phyloP scores from a whole-genome alignment of 2,329 filamentous ascomycete genomes.

The Cladobotryum mycophilum region DNA sequence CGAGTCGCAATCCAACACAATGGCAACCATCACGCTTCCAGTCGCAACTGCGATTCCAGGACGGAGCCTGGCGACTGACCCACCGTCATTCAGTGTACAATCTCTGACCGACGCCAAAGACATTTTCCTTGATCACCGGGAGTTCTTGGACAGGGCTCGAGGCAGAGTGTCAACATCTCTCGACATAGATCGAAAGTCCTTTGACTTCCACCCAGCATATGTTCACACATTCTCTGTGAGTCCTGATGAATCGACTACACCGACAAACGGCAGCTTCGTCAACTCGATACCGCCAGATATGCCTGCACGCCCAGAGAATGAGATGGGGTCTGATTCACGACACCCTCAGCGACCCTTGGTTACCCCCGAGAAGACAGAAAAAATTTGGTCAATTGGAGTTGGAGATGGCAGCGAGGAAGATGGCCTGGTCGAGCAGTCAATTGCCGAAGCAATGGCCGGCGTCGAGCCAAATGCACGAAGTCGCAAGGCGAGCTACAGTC shows the following conservation, averaged over 20 bases:
- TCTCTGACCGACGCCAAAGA: conserved; percentile 29
- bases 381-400: conserved; percentile 58
- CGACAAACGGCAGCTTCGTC: conserved; percentile 17
- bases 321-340: conserved; percentile 4
- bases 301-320: conserved; percentile 14
- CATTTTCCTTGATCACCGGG: conserved; percentile 30
- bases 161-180: conserved; percentile 28
- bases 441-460: conserved; percentile 54
- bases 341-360: neutral
- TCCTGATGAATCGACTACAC: conserved; percentile 21
- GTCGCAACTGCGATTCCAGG: conserved; percentile 21
- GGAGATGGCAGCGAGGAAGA: conserved; percentile 43
- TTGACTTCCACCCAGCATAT: conserved; percentile 20
- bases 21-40: conserved; percentile 28
- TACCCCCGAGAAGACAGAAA: conserved; percentile 53
- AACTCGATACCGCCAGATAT: conserved; percentile 12
- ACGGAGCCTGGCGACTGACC: conserved; percentile 25
- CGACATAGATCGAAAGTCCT: conserved; percentile 26
- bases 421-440: conserved; percentile 59
- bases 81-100: conserved; percentile 27
- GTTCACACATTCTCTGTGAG: conserved; percentile 21
- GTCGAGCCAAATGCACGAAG: conserved; percentile 59
- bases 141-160: conserved; percentile 24
- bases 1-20: conserved; percentile 19
- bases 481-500: conserved; percentile 60